Evolutionary conservation across 176 grass and related monocot species (phyloP), one percentile per base, ranked within the genome.

Genomic region (Leersia perrieri): DNA sequence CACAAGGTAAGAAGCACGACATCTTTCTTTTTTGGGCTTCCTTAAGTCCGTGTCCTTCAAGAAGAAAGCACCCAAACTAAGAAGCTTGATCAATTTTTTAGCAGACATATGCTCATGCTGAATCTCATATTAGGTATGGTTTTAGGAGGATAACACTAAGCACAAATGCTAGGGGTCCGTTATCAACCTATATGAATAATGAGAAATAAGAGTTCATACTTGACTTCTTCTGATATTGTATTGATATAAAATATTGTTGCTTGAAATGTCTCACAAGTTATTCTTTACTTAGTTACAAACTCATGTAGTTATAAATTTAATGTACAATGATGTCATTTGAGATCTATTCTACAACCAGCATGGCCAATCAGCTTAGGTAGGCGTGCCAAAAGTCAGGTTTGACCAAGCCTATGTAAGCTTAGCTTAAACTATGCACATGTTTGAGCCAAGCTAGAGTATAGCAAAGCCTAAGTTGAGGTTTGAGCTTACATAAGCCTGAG

Each of bases 1-100:
- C n/a, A n/a, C n/a, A n/a, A n/a, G n/a, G n/a, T n/a, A n/a, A n/a
- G n/a, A n/a, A n/a, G n/a, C n/a, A n/a, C n/a, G n/a, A n/a, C n/a
- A 86, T 92, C 26, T 87, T 67, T 79, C 89, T 83, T 90, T 97
- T 66, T 71, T 91, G 73, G 85, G 87, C n/a, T 80, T 89, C 25
- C 72, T 92, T 70, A 94, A 88, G 77, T 83, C 85, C 67, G 74
- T 87, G 69, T 42, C 71, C 70, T 90, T 90, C 49, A 90, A 75
- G 90, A 92, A 86, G 71, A 92, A 94, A 84, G 23, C 38, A 30
- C 80, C 22, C 62, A 91, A 80, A 66, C 68, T 67, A 78, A 93
- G 78, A 83, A 63, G 74, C 58, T 34, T 25, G 33, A 71, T 73
- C 36, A 83, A 83, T 49, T 80, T 25, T 70, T 60, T 70, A 3